Evolutionary conservation across 2,329 filamentous ascomycete genomes (phyloP).

Genomic region (Cladosporium austrohemisphaericum): DNA sequence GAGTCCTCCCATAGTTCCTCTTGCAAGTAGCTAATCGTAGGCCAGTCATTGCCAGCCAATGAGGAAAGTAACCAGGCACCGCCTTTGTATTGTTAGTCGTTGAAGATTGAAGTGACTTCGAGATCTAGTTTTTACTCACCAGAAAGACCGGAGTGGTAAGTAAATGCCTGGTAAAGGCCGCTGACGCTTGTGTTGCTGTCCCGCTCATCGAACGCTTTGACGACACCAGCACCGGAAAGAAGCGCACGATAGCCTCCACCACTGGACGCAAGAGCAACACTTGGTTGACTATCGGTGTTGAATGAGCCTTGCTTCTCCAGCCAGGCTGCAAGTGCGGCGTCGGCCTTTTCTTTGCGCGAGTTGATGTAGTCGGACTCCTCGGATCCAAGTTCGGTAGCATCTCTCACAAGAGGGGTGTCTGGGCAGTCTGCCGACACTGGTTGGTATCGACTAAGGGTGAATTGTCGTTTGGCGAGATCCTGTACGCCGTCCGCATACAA

Average conservation of each 20-base stretch:
- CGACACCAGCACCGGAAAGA: conserved; percentile 38
- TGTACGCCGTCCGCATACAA: conserved; percentile 9
- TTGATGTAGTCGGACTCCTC: conserved; percentile 39
- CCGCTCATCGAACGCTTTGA: conserved; percentile 43
- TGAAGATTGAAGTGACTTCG: background rate
- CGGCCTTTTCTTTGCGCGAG: conserved; percentile 38
- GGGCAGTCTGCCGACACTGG: conserved; percentile 39
- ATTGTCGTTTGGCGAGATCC: conserved; percentile 1
- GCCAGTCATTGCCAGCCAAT: conserved; percentile 45
- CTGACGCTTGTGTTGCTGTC: conserved; percentile 39
- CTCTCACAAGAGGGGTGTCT: conserved; percentile 37
- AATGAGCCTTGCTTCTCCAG: conserved; percentile 37
- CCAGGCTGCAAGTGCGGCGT: conserved; percentile 39
- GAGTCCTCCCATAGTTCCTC: conserved; percentile 40
- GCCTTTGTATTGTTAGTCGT: conserved; percentile 31
- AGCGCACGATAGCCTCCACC: conserved; percentile 44
- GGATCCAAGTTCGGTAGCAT: conserved; percentile 33
- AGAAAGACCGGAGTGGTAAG: conserved; percentile 40
- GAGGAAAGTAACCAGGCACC: conserved; percentile 47
- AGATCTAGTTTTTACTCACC: background rate
- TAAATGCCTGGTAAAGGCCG: conserved; percentile 45
- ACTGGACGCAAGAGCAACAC: conserved; percentile 41
- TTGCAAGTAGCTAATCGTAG: conserved; percentile 40
- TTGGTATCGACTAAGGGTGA: conserved; percentile 27
- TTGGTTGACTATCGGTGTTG: conserved; percentile 36